Base-by-base conservation (phyloP, 768 basidiomycete genomes). In the Cyathus striatus region DNA sequence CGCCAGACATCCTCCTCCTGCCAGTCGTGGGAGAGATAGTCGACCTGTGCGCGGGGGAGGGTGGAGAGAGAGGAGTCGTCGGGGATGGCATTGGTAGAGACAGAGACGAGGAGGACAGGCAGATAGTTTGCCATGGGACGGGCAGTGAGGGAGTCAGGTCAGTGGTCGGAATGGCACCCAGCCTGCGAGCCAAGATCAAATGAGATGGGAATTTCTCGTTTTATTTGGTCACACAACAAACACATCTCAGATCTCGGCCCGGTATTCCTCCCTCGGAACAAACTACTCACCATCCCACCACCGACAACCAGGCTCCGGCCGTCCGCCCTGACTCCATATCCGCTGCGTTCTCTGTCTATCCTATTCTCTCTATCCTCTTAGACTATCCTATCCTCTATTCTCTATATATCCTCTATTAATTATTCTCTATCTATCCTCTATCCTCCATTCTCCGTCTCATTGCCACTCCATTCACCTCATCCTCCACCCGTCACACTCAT, bases 11-110 rank as follows among this genome's bases (percentile, higher is more conserved):
- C 95, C 64, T 97, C 95, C 63, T 99, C 95, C 52, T 83, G 75
- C 95, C 95, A 99, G 42, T 96, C 79, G 62, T 98, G 93, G 30
- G 89, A 93, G 53, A 99, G 85, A 65, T 99, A 99, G 77, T 99
- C 95, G 57, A 99, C 95, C 72, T 95, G 94, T 40, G 87, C 90
- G 30, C 81, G 81, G 20, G 95, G 89, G 12, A 86, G 77, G 38
- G 88, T 86, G n/a, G 83, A 81, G 43, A 96, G 70, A 38, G 83
- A 75, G 2, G 81, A 79, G 68, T 90, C 89, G 68, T 91, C 89
- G 6, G 84, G 79, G 18, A 76, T 59, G 25, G 70, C 60, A 53
- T 73, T 80, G 43, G 78, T 70, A 30, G 70, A 67, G 39, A 81
- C 76, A 13, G 84, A 82, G 41, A 79, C 73, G 42, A 86, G 73